A percentile compares a stretch with the other conserved stretches of the same genome.
These are phyloP conservation scores for Avena atlantica DNA, from an alignment of 176 grass and related monocot species.

Conservation along the genomic window DNA sequence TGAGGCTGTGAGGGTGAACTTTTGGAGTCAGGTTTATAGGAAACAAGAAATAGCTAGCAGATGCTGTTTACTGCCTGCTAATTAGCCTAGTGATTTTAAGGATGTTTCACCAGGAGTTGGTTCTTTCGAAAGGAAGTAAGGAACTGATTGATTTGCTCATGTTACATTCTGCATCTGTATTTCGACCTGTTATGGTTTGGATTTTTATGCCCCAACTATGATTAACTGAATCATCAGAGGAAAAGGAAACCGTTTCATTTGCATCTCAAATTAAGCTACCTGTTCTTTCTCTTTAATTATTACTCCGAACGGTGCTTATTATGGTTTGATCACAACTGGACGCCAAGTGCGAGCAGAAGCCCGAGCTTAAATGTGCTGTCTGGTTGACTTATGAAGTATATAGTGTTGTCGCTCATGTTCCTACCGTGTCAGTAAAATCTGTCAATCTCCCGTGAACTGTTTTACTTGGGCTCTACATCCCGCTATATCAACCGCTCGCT, in stretches of 20 bases:
- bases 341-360: background rate
- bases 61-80: slow-evolving; percentile 44
- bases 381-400: background rate
- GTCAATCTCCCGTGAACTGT: background rate
- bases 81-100: slow-evolving; percentile 34
- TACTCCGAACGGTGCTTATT: background rate
- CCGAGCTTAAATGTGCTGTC: background rate
- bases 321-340: background rate
- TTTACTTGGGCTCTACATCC: background rate
- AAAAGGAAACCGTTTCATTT: background rate
- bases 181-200: background rate
- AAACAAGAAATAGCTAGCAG: slow-evolving; percentile 3
- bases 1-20: slow-evolving; percentile 39
- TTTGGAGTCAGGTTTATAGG: slow-evolving; percentile 37
- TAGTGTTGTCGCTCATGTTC: background rate
- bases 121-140: background rate
- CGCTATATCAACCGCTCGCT: no score
- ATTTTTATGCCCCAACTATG: background rate
- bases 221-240: slow-evolving; percentile 12
- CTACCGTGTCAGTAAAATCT: background rate
- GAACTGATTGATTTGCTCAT: slow-evolving; percentile 4
- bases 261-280: background rate
- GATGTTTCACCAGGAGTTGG: slow-evolving; percentile 24
- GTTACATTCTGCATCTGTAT: background rate
- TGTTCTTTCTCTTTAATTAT: background rate